Conservation (phyloP, 495 filamentous ascomycete species). For the Daldinia grandis region DNA sequence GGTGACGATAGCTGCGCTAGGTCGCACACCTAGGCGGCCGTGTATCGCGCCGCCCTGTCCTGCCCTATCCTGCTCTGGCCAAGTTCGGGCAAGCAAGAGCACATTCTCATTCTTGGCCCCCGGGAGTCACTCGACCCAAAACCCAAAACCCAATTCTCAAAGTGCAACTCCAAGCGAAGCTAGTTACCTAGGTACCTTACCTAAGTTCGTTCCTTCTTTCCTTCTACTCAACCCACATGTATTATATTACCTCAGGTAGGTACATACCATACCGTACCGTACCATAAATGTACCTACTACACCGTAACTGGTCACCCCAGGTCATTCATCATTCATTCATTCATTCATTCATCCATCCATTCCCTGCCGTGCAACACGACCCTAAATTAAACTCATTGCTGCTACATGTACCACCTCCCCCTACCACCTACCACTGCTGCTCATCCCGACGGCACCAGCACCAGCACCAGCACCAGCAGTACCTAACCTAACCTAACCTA, state of each 20-base stretch:
- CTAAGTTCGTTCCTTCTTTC: background rate
- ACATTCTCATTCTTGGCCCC: background rate
- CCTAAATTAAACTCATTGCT: background rate
- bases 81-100: background rate
- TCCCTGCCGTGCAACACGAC: background rate
- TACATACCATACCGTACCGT: background rate
- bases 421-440: background rate
- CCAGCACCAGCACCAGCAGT: too few species aligned
- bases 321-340: too few species aligned
- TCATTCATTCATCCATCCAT: too few species aligned
- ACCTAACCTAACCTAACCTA: constrained; percentile 7
- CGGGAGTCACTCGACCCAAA: background rate
- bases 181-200: background rate
- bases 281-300: too few species aligned
- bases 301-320: too few species aligned
- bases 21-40: background rate
- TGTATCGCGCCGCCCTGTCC: background rate
- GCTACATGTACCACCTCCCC: too few species aligned
- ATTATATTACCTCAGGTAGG: too few species aligned
- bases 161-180: constrained; percentile 1
- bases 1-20: too few species aligned
- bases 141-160: background rate
- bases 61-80: background rate
- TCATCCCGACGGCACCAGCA: background rate
- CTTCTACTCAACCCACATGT: too few species aligned